A percentile compares a stretch with the other conserved stretches of the same genome.
These are phyloP conservation scores for Luzula sylvatica DNA, from an alignment of 176 grass and related monocot species.

Conservation along the genomic window DNA sequence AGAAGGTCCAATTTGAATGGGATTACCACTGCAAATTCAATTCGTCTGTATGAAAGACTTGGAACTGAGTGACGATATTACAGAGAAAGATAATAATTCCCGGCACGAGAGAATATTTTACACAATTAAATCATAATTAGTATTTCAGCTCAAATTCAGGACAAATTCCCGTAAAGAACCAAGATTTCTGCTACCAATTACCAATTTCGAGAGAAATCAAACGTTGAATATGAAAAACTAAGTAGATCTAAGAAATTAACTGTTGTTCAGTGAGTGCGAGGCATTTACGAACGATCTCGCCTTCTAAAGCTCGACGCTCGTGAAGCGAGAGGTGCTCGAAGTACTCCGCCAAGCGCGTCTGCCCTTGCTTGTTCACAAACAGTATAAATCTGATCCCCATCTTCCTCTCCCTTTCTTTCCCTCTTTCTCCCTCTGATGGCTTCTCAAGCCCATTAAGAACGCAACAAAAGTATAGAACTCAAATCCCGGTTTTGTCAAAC, in stretches of 20 bases:
- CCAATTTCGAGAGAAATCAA: too few species aligned
- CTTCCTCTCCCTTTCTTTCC: neutral
- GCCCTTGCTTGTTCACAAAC: conserved; percentile 97
- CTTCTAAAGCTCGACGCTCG: conserved; percentile 91
- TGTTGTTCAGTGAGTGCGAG: conserved; percentile 93
- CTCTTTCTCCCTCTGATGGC: neutral
- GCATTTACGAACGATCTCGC: conserved; percentile 99
- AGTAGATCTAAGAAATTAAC: conserved; percentile 9
- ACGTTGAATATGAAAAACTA: neutral
- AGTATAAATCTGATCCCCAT: conserved; percentile 97
- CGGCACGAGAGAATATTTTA: neutral
- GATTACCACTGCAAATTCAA: too few species aligned
- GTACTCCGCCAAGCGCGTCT: conserved; percentile 94
- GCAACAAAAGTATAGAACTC: too few species aligned
- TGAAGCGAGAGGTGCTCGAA: conserved; percentile 96
- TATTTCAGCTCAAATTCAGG: neutral
- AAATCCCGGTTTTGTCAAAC: too few species aligned
- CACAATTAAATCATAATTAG: neutral
- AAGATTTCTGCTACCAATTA: too few species aligned
- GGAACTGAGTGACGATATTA: too few species aligned
- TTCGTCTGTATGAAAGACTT: too few species aligned
- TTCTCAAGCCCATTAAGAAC: too few species aligned
- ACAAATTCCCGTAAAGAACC: neutral
- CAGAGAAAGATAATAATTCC: too few species aligned
- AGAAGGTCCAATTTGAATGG: neutral